Base-by-base conservation (phyloP, 306 rosid species). In the Gleditsia sinensis region DNA sequence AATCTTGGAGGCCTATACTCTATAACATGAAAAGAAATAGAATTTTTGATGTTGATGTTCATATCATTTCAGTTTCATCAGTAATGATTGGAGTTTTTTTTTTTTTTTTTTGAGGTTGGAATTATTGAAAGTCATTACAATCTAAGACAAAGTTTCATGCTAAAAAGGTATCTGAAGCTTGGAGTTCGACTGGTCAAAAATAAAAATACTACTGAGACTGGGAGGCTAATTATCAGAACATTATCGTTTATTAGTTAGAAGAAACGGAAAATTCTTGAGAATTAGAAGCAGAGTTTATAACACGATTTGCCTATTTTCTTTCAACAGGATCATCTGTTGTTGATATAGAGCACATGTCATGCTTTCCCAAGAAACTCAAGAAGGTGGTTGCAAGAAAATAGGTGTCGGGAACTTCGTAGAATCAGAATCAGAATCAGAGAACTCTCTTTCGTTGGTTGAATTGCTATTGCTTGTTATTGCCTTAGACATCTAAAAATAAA, bases 161-260 rank as follows among this genome's bases (percentile, higher is more conserved):
- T 25, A 33, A 12, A n/a, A 25, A 56, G 20, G 62, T 25, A 7
- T 25, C 12, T 32, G 37, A 56, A 56, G 20, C 62, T 19, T 32
- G 45, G 12, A n/a, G 4, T 30, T 71, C 20, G 62, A 27, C 55
- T 17, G 43, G 7, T 21, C 16, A 5, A 28, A 39, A 16, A 9
- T 74, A 13, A 24, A 58, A 8, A 58, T 58, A 43, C 43, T 58
- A 32, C 42, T 46, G 10, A 25, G 42, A 63, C 36, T n/a, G 50
- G n/a, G 69, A 75, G 54, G 51, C 58, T 56, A 19, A n/a, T 30
- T 32, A 33, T 51, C 45, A 4, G 3, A 67, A 37, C 70, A 58
- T 37, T 2, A 10, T 45, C 39, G 33, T 23, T 57, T 24, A 23
- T 21, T 36, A 16, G 45, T 19, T 59, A 42, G 20, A 28, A 13